Percentiles rank a stretch among this genome's conserved stretches.
phyloP scores from a whole-genome alignment of 495 filamentous ascomycete species.

The Tuber indicum region DNA sequence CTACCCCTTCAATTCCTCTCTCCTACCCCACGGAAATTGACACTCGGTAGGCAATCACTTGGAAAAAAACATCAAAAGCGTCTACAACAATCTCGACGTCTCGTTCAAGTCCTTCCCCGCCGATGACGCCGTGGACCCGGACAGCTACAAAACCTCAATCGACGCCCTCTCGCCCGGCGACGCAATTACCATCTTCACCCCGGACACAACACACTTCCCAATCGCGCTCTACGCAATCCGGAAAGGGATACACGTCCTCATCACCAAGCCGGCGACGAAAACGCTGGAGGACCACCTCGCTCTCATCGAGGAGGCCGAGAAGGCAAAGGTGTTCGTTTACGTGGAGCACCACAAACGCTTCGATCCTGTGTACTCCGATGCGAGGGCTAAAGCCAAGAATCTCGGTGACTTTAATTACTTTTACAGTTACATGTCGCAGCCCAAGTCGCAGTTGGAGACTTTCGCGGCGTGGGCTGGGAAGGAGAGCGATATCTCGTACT shows the following conservation, averaged over 20 bases:
- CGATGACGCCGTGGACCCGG: slow-evolving; percentile 62
- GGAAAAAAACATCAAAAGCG: slow-evolving; percentile 75
- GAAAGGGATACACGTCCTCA: slow-evolving; percentile 76
- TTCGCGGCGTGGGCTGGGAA: slow-evolving; percentile 94
- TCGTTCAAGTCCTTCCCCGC: slow-evolving; percentile 75
- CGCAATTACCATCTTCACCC: slow-evolving; percentile 95
- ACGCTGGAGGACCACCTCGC: slow-evolving; percentile 68
- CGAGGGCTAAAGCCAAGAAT: slow-evolving; percentile 61
- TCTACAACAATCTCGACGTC: slow-evolving; percentile 80
- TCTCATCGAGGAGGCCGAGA: slow-evolving; percentile 64
- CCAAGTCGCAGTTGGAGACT: slow-evolving; percentile 84
- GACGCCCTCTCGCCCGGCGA: slow-evolving; percentile 74
- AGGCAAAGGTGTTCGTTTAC: slow-evolving; percentile 80
- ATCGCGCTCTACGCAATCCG: slow-evolving; percentile 91
- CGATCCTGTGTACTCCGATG: slow-evolving; percentile 87
- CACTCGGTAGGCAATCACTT: slow-evolving; percentile 61
- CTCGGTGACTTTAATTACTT: slow-evolving; percentile 97
- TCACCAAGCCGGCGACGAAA: slow-evolving; percentile 94
- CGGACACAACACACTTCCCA: slow-evolving; percentile 88
- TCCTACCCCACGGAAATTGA: slow-evolving; percentile 7
- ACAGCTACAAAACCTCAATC: slow-evolving; percentile 85
- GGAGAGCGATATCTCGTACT: slow-evolving; percentile 90
- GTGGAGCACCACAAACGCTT: slow-evolving; percentile 96
- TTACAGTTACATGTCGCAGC: slow-evolving; percentile 94
- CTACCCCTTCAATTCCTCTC: slow-evolving; percentile 5